Base-by-base conservation (phyloP, 805 yeast species). In the Kodamaea laetipori region DNA sequence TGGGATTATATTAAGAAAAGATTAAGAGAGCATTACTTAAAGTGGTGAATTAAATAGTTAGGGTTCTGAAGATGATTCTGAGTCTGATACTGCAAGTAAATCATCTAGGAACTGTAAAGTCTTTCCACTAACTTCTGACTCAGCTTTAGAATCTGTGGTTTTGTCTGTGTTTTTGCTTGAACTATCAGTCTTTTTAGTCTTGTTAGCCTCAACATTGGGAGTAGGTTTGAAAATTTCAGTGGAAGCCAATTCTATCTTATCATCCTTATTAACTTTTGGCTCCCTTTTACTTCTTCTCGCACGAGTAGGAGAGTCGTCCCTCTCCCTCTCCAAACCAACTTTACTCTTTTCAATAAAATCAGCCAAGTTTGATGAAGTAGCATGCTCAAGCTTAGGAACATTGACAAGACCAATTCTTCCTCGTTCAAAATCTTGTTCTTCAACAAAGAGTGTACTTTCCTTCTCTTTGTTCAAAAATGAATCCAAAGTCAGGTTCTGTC, bases 401-500 rank as follows among this genome's bases (percentile, higher is more conserved):
- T 35, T 35, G 19, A n/a, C 12, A 24, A 35, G 38, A 13, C 27
- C 27, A 7, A 35, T n/a, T 12, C 38, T 35, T 10, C 38, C 38
- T 12, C 38, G 25, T 16, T 35, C 38, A 12, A 35, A 12, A 5
- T 21, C 38, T 12, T 21, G 18, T 21, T 21, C 15, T 13, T 35
- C 38, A 21, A 21, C 24, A 21, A 21, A 21, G 8, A 21, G 24
- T 21, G 24, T 5, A 17, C 11, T 24, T n/a, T 17, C 10, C 9
- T 30, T 21, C 11, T 15, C 24, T 9, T 24, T 32, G 6, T 25
- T 30, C 33, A 41, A 41, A 18, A 41, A 35, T 3, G 25, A 7
- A 28, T 41, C 45, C 37, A 41, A 30, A 8, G 45, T 41, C 45
- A 41, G 45, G 16, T 27, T 41, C 18, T 41, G 45, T 18, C 39